Base-by-base conservation (phyloP, 805 yeast species). In the Yamadazyma laniorum region DNA sequence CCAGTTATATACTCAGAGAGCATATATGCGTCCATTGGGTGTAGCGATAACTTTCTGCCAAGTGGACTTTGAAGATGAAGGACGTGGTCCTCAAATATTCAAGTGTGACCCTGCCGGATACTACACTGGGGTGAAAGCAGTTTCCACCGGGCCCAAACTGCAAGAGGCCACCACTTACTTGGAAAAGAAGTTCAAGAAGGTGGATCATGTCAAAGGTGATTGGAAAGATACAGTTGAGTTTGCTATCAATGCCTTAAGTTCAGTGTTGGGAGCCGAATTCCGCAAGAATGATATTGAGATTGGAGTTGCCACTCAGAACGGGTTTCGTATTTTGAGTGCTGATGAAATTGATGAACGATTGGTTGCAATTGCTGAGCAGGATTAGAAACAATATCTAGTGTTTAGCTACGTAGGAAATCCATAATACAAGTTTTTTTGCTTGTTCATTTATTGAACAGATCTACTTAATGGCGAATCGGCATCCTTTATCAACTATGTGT, bases 71-170 rank as follows among this genome's bases (percentile, higher is more conserved):
- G 72, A 67, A 42, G 97, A 89, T 61, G 96, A 88, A 56, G 95
- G 83, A 63, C 62, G 70, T 37, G 99, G 98, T 1, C 96, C 99
- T 18, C 79, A 81, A 53, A 74, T 93, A 43, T 89, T 77, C 70
- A 93, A 91, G 70, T 82, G 93, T 49, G 99, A 93, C 64, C 99
- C 99, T 13, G 98, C 99, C 3, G 99, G 99, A 6, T 91, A 91
- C 65, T 93, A 71, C 58, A 82, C 86, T 39, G 93, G 95, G 19
- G 86, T 85, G 47, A 84, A 84, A 65, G 98, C 98, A 2, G 82
- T 89, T 21, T 81, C 97, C 7, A 85, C 96, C 3, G 99, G 99
- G 3, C 97, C 97, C 38, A 93, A 91, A 65, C 97, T 90, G 68
- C 97, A 90, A 62, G 98, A 93, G 65, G 87, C 95, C 30, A 80